Conservation (phyloP, 139 green algal species). For the Micractinium conductrix region DNA sequence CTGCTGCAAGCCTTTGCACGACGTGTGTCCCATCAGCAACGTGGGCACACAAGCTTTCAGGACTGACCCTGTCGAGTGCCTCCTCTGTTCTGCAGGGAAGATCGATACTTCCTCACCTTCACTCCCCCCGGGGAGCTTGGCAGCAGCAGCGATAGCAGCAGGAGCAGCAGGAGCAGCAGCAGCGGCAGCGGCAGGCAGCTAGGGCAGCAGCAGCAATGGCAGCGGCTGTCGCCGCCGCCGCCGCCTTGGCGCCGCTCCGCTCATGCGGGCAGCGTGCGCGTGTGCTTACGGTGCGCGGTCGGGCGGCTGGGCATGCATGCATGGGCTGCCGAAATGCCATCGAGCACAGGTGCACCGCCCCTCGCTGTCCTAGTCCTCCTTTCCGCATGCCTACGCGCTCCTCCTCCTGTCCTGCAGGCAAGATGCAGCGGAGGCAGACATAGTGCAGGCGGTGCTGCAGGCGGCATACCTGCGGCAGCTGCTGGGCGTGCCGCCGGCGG, state of each 20-base stretch:
- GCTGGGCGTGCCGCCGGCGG: constrained; percentile 2
- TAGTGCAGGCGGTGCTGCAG: constrained; percentile 69
- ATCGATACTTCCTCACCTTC: constrained; percentile 27
- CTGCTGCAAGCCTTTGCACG: no score
- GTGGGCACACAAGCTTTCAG: no score
- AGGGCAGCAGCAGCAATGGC: neutral
- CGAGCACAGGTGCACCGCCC: neutral
- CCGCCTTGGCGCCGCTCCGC: neutral
- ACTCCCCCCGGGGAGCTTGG: neutral
- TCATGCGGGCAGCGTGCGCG: constrained; percentile 8
- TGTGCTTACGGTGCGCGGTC: constrained; percentile 5
- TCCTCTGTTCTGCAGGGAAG: neutral
- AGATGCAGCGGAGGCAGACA: constrained; percentile 42
- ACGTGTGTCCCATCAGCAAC: no score
- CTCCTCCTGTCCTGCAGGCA: constrained; percentile 1
- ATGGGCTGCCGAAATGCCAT: neutral
- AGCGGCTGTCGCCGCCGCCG: neutral
- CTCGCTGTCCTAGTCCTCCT: neutral
- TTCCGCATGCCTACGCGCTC: neutral
- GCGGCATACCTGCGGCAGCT: constrained; percentile 63
- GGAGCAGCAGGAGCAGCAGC: neutral
- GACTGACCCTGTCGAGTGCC: no score
- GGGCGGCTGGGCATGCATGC: neutral
- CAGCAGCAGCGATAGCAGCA: neutral
- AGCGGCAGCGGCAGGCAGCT: neutral